A percentile compares a stretch with the other conserved stretches of the same genome.
These are phyloP conservation scores for Mayamaea pseudoterrestris DNA, from an alignment of 108 stramenopile species.

Conservation along the genomic window DNA sequence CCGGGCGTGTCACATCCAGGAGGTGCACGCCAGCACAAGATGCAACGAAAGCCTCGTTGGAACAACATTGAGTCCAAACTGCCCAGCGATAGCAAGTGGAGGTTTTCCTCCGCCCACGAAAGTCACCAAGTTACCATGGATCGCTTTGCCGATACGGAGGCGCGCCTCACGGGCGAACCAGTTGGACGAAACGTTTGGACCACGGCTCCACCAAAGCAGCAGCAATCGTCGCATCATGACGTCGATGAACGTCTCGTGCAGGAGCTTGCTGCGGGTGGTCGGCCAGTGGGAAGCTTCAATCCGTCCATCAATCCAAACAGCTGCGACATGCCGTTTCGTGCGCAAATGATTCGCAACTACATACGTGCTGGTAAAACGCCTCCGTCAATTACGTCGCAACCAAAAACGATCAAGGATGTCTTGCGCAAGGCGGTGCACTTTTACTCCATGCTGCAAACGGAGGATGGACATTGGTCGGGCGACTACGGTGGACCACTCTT, in stretches of 20 bases:
- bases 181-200: slow-evolving; percentile 72
- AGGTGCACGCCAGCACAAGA: slow-evolving; percentile 60
- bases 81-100: slow-evolving; percentile 26
- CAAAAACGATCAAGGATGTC: slow-evolving; percentile 41
- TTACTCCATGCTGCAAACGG: slow-evolving; percentile 71
- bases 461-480: slow-evolving; percentile 92
- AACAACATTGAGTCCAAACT: slow-evolving; percentile 12
- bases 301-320: slow-evolving; percentile 74
- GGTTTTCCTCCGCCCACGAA: slow-evolving; percentile 54
- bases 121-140: slow-evolving; percentile 46
- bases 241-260: slow-evolving; percentile 21
- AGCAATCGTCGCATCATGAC: slow-evolving; percentile 4
- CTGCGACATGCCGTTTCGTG: slow-evolving; percentile 56
- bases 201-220: neutral
- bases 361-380: slow-evolving; percentile 21
- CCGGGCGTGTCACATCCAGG: slow-evolving; percentile 61
- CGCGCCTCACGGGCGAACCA: slow-evolving; percentile 57
- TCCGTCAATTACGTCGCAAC: slow-evolving; percentile 11
- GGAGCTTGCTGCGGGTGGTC: slow-evolving; percentile 49
- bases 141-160: slow-evolving; percentile 11
- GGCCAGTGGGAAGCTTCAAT: slow-evolving; percentile 43
- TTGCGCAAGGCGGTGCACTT: slow-evolving; percentile 59
- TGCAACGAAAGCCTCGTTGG: slow-evolving; percentile 55
- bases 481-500: slow-evolving; percentile 99
- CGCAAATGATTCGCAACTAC: slow-evolving; percentile 65